A percentile compares a stretch with the other conserved stretches of the same genome.
Conservation (phyloP, 306 rosid genomes). For the Heteromeles arbutifolia region DNA sequence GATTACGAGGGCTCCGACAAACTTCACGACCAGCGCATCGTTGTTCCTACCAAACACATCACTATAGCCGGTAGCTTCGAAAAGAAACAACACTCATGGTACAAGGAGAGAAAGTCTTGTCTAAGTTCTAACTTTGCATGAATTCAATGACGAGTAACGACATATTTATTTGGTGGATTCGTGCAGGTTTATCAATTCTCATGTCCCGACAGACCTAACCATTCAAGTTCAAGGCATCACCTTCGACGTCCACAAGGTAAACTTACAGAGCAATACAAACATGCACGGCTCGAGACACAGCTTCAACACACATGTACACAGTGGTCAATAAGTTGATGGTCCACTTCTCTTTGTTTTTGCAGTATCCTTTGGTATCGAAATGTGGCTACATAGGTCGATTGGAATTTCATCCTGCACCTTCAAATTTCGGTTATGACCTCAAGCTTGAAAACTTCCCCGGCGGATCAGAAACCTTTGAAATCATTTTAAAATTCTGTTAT, state of each 20-base stretch:
- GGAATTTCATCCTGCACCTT: conserved; percentile 48
- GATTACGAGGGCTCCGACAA: conserved; percentile 28
- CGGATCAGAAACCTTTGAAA: conserved; percentile 65
- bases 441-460: conserved; percentile 88
- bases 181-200: conserved; percentile 79
- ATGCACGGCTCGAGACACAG: background rate
- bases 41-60: conserved; percentile 51
- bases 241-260: conserved; percentile 91
- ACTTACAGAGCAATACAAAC: conserved; percentile 6
- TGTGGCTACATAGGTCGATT: conserved; percentile 69
- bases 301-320: background rate
- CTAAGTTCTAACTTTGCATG: background rate
- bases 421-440: conserved; percentile 38
- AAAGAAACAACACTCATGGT: conserved; percentile 57
- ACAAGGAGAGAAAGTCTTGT: conserved; percentile 7
- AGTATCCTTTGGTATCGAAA: conserved; percentile 77
- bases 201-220: conserved; percentile 68
- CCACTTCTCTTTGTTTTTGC: conserved; percentile 33
- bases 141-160: too few species aligned
- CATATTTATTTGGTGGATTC: background rate
- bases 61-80: conserved; percentile 42
- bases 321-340: conserved; percentile 9
- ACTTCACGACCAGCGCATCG: conserved; percentile 33
- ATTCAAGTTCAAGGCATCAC: conserved; percentile 61
- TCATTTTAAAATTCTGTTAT: conserved; percentile 72